Conservation (phyloP, 805 yeast species). For the Saturnispora dispora region DNA sequence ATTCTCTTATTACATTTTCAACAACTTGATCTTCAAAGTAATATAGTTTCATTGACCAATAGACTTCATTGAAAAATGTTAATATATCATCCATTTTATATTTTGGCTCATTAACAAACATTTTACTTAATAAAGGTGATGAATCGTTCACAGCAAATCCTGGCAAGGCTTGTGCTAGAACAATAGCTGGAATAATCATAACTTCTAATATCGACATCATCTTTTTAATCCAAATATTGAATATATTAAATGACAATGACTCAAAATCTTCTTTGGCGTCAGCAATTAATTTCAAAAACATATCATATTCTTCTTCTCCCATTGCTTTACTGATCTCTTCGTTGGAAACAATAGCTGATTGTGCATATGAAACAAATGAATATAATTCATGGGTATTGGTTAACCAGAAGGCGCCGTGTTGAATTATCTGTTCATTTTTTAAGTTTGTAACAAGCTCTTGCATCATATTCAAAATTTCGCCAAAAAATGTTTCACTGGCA, state of each 20-base stretch:
- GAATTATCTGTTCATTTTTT: constrained; percentile 78
- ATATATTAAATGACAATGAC: constrained; percentile 84
- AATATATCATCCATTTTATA: constrained; percentile 93
- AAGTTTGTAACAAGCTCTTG: constrained; percentile 74
- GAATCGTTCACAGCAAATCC: constrained; percentile 89
- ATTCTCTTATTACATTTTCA: constrained; percentile 74
- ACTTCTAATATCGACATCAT: constrained; percentile 84
- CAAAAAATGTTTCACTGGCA: constrained; percentile 84
- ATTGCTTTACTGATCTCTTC: constrained; percentile 72
- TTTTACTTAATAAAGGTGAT: constrained; percentile 70
- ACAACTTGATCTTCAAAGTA: constrained; percentile 78
- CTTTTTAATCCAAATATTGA: constrained; percentile 95
- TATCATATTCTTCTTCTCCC: constrained; percentile 84
- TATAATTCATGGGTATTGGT: constrained; percentile 92
- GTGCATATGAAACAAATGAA: constrained; percentile 91
- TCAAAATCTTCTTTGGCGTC: constrained; percentile 92
- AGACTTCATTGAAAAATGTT: constrained; percentile 79
- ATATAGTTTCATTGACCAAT: constrained; percentile 89
- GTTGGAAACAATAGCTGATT: constrained; percentile 79
- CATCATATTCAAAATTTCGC: constrained; percentile 78
- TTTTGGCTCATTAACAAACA: constrained; percentile 61
- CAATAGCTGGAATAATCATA: constrained; percentile 91
- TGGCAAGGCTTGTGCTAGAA: constrained; percentile 88
- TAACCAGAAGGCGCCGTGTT: constrained; percentile 95
- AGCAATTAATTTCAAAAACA: constrained; percentile 79